Evolutionary conservation across 768 basidiomycete genomes (phyloP).

Genomic region (Inosperma sp.): DNA sequence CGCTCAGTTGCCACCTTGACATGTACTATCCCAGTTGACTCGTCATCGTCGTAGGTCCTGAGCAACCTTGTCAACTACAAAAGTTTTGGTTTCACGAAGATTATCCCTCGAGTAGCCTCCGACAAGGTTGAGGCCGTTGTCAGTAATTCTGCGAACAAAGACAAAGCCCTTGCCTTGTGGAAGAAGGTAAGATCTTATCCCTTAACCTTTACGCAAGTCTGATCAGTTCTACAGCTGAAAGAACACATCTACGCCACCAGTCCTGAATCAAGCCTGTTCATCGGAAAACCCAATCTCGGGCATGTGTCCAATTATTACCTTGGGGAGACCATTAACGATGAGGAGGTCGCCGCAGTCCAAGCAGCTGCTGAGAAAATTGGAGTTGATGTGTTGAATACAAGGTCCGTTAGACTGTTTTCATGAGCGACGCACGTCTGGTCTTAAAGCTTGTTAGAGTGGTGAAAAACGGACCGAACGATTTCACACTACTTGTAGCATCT

Average conservation of each 20-base stretch:
- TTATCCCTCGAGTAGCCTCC: conserved; percentile 64
- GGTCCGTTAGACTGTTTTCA: conserved; percentile 37
- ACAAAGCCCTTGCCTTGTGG: conserved; percentile 58
- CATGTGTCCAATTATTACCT: conserved; percentile 86
- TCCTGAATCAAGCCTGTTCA: conserved; percentile 65
- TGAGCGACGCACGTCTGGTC: not conserved
- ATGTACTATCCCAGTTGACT: too few relatives aligned
- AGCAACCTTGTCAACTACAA: conserved; percentile 73
- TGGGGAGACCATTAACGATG: conserved; percentile 65
- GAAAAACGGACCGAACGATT: conserved; percentile 59
- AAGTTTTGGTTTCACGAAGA: conserved; percentile 82
- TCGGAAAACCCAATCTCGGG: conserved; percentile 75
- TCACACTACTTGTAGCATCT: conserved; percentile 74
- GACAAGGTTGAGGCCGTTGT: conserved; percentile 63
- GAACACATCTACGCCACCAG: conserved; percentile 65
- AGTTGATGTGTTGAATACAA: conserved; percentile 78
- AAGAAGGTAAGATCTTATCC: conserved; percentile 40
- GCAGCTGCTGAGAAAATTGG: conserved; percentile 67
- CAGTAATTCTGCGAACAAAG: conserved; percentile 52
- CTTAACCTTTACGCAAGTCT: not conserved
- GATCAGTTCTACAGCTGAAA: conserved; percentile 46
- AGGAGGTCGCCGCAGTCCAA: conserved; percentile 75
- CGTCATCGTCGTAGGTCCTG: conserved; percentile 36
- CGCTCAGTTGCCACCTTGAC: too few relatives aligned
- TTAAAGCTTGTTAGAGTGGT: conserved; percentile 48